Percentiles rank a stretch among this genome's conserved stretches.
phyloP scores from a whole-genome alignment of 2,329 filamentous ascomycete genomes.

The Diaporthe eres region DNA sequence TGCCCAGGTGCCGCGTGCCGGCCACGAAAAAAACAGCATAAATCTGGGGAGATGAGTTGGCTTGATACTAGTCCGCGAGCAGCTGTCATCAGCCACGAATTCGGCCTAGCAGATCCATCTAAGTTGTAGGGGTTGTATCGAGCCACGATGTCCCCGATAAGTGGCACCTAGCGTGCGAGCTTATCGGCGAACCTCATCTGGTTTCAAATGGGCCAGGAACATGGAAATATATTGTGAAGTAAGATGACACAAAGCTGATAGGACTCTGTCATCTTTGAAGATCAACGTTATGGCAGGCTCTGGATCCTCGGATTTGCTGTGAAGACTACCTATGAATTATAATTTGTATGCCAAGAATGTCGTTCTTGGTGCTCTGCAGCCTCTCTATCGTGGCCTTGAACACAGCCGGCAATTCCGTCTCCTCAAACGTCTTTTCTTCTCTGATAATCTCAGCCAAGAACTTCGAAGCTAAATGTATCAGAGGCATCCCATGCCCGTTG shows the following conservation, averaged over 20 bases:
- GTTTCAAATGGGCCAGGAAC: neutral
- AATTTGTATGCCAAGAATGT: slow-evolving; percentile 3
- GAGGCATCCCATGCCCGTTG: slow-evolving; percentile 36
- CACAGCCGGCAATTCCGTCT: slow-evolving; percentile 27
- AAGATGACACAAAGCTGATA: neutral
- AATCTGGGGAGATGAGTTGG: slow-evolving; percentile 9
- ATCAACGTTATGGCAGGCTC: neutral
- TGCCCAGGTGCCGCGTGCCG: neutral
- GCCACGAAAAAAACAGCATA: neutral
- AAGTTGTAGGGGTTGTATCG: neutral
- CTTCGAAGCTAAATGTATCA: slow-evolving; percentile 26
- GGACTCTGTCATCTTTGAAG: no score
- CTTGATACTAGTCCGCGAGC: neutral
- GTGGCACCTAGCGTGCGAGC: neutral
- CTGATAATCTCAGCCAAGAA: slow-evolving; percentile 18
- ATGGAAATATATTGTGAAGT: neutral
- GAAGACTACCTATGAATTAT: neutral
- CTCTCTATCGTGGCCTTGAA: slow-evolving; percentile 32
- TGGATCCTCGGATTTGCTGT: neutral
- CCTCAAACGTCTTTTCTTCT: slow-evolving; percentile 29
- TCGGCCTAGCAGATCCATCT: neutral
- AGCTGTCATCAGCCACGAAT: neutral
- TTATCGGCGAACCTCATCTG: neutral
- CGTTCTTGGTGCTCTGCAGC: slow-evolving; percentile 15
- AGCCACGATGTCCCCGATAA: neutral